A percentile compares a stretch with the other conserved stretches of the same genome.
phyloP scores from a whole-genome alignment of 129 eudicot genomes.

The Gnaphalium uliginosum region DNA sequence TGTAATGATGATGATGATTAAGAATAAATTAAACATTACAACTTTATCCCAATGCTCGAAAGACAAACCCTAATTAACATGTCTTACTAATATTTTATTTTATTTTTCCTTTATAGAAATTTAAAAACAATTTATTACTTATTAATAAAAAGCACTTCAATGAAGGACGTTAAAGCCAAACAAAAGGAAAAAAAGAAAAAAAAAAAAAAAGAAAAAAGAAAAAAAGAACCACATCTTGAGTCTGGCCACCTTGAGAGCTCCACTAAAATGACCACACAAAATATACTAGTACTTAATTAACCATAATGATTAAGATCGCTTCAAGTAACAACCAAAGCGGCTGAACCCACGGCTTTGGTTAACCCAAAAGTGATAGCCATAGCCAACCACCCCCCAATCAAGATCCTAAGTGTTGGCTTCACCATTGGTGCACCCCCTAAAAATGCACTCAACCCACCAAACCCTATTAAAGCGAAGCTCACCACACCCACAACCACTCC shows the following conservation, averaged over 20 bases:
- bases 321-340: conserved; percentile 28
- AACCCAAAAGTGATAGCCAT: conserved; percentile 71
- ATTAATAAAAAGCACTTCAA: background rate
- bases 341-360: conserved; percentile 52
- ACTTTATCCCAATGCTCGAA: background rate
- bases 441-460: conserved; percentile 58
- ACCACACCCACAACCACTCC: conserved; percentile 54
- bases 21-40: background rate
- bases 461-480: conserved; percentile 56
- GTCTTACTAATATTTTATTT: background rate
- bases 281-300: background rate
- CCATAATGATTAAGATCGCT: background rate
- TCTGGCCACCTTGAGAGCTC: background rate
- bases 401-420: conserved; percentile 51
- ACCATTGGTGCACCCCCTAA: conserved; percentile 59
- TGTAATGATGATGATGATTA: background rate
- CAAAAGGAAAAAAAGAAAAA: too few species aligned
- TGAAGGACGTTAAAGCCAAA: background rate
- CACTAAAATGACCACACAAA: background rate
- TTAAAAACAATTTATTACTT: too few species aligned
- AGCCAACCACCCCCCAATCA: conserved; percentile 78
- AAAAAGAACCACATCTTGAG: background rate
- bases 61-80: background rate
- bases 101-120: too few species aligned
- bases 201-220: too few species aligned